A percentile compares a stretch with the other conserved stretches of the same genome.
phyloP scores from a whole-genome alignment of 306 rosid genomes.

The Comarum palustre region DNA sequence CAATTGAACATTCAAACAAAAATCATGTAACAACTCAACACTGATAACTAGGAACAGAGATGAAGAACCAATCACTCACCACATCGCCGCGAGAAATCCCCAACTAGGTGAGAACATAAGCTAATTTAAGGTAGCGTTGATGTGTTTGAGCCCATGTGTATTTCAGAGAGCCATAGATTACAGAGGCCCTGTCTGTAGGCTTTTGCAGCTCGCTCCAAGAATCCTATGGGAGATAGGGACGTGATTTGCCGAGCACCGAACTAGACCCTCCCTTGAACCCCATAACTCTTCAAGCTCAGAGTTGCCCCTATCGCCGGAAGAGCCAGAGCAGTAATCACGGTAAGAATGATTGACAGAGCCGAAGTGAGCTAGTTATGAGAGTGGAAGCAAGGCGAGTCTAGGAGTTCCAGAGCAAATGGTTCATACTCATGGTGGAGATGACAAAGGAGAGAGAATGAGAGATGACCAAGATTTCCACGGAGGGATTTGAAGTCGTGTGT shows the following conservation, averaged over 20 bases:
- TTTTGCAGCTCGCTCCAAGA: conserved; percentile 73
- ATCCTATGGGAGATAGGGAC: conserved; percentile 71
- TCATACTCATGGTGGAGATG: conserved; percentile 21
- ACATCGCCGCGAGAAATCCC: conserved; percentile 74
- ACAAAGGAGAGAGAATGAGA: not conserved
- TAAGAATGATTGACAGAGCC: not conserved
- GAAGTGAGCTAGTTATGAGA: not conserved
- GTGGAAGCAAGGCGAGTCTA: conserved; percentile 21
- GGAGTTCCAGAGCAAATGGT: conserved; percentile 25
- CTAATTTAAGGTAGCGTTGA: conserved; percentile 59
- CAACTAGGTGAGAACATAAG: conserved; percentile 61
- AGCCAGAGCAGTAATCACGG: conserved; percentile 14
- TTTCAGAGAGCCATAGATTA: conserved; percentile 50
- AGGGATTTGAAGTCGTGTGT: not conserved
- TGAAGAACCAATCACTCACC: conserved; percentile 38
- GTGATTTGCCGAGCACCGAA: conserved; percentile 60
- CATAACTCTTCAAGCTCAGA: conserved; percentile 43
- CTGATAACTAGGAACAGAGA: not conserved
- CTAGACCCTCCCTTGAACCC: conserved; percentile 60
- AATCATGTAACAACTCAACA: no score
- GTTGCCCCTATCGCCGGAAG: not conserved
- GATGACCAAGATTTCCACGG: not conserved
- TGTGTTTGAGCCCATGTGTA: conserved; percentile 69
- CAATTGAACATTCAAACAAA: no score
- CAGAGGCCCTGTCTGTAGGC: conserved; percentile 53